Conservation (phyloP, 1,139 yeast genomes). For the Magnusiomyces suaveolens region DNA sequence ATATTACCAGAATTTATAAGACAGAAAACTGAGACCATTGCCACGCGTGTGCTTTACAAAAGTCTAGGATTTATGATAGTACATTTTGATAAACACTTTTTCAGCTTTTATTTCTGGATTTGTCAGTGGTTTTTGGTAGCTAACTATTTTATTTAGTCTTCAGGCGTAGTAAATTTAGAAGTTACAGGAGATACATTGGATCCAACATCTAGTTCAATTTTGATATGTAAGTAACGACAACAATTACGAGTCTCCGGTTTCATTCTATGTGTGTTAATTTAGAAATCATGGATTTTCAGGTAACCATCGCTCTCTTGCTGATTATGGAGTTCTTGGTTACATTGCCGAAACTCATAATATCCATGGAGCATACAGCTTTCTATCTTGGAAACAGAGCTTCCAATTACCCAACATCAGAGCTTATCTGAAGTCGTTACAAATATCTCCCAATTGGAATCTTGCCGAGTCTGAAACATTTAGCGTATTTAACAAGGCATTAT, state of each 20-base stretch:
- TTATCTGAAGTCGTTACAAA: conserved; percentile 17
- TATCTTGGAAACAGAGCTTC: conserved; percentile 24
- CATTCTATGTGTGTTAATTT: neutral
- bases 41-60: conserved; percentile 1
- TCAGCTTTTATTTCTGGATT: neutral
- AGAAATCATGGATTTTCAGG: conserved; percentile 20
- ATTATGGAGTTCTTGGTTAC: conserved; percentile 42
- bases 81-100: neutral
- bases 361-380: conserved; percentile 22
- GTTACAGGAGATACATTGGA: conserved; percentile 13
- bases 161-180: conserved; percentile 8
- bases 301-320: conserved; percentile 51
- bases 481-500: conserved; percentile 16
- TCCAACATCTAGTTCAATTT: conserved; percentile 12
- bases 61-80: conserved; percentile 4
- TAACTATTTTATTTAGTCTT: conserved; percentile 4
- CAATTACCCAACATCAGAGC: conserved; percentile 22
- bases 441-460: conserved; percentile 28
- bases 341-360: conserved; percentile 32
- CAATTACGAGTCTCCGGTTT: neutral
- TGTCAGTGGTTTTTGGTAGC: neutral
- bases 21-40: neutral
- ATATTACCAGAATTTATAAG: neutral
- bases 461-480: conserved; percentile 18
- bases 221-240: conserved; percentile 10